Base-by-base conservation (phyloP, 345 rosid genomes). In the Xanthoceras sorbifolium region DNA sequence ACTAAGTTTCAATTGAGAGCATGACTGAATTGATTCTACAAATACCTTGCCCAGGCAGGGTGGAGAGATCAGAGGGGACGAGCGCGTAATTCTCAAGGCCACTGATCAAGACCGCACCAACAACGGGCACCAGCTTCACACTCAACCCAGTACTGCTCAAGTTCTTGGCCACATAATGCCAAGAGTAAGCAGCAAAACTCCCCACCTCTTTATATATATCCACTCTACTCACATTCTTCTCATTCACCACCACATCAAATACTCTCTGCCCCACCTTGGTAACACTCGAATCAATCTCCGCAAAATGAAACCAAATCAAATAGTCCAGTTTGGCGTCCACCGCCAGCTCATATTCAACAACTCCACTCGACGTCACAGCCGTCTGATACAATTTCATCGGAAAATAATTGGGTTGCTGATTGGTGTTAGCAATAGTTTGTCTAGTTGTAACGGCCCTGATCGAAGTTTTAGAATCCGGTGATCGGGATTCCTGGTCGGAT, bases 241-340 rank as follows among this genome's bases (percentile, higher is more conserved):
- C 91, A 68, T 92, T 97, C 80, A 97, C 95, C 52, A 85, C 28
- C 10, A 94, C 82, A 78, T 94, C 93, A 72, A 97, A 90, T 77
- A 92, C 97, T 55, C 99, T 91, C 76, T 79, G 82, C 69, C 93
- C 93, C 55, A 81, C 87, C 76, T 86, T 88, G 5, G 75, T 90
- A 80, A 97, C 97, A 0, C 81, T 84, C 1, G 85, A 73, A 74
- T 94, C 98, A 80, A 97, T 90, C 92, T 97, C 99, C 14, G 97
- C 93, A 40, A 97, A 97, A 75, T 97, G 99, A 28, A 97, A 86
- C 97, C 95, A 94, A n/a, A 97, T 20, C 87, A 97, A 77, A 83
- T 97, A 97, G 80, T 94, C 98, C 77, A 91, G 81, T 84, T 91
- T 94, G 0, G 99, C 98, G 61, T 97, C 97, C 78, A 97, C 99